Evolutionary conservation across 257 asterid species (phyloP).

Genomic region (Primulina tabacum): DNA sequence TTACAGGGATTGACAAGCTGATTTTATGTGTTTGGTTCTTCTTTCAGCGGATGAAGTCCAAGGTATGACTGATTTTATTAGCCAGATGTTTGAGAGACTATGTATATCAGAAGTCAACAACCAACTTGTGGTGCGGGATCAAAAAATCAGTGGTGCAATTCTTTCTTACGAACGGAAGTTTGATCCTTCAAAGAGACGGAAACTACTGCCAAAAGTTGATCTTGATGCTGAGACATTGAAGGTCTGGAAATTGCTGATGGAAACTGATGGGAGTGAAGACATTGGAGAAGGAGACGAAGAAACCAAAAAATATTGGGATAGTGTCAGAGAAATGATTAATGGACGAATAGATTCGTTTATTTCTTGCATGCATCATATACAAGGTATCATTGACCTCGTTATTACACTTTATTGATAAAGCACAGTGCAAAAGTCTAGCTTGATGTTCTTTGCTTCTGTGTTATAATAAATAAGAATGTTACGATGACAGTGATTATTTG

Average conservation of each 20-base stretch:
- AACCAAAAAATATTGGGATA: constrained; percentile 29
- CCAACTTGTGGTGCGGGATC: neutral
- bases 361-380: constrained; percentile 34
- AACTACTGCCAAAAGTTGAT: constrained; percentile 6
- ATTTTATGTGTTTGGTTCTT: neutral
- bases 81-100: neutral
- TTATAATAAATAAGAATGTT: neutral
- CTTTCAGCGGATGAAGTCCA: neutral
- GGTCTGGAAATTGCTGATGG: constrained; percentile 37
- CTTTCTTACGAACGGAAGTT: no score
- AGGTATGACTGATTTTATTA: neutral
- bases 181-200: constrained; percentile 7
- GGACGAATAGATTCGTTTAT: constrained; percentile 30
- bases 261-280: constrained; percentile 20
- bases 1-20: neutral
- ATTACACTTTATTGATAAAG: constrained; percentile 6
- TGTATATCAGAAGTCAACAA: neutral
- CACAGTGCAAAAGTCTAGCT: neutral
- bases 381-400: constrained; percentile 34
- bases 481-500: neutral
- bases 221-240: constrained; percentile 4
- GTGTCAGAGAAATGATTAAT: constrained; percentile 22
- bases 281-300: constrained; percentile 28
- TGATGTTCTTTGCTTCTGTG: neutral
- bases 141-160: no score